Evolutionary conservation across 345 rosid species (phyloP), one percentile per base, ranked within the genome.

Genomic region (Erucastrum elatum): DNA sequence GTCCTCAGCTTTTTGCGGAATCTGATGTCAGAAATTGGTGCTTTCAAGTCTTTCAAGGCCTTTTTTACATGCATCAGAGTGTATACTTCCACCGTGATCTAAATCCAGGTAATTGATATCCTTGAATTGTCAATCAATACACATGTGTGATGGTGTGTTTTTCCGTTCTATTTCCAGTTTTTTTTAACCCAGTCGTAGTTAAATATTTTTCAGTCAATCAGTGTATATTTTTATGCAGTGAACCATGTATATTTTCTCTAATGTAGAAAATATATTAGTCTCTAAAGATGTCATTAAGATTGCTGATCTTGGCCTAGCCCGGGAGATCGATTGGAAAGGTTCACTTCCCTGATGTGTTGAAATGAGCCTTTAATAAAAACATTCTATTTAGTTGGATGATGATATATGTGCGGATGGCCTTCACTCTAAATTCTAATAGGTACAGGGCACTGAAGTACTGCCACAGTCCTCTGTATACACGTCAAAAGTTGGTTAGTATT

Each of bases 1-100:
- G 87, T 61, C 89, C 85, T 69, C 88, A 80, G 84, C 86, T 77
- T 63, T 91, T 92, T 86, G 84, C 96, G 1, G 98, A 92, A 83
- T 75, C 86, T 75, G 93, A 91, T 77, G 74, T 93, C 61, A 88
- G 93, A 83, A 93, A 91, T 82, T 91, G 97, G 98, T 95, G 91
- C 83, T 93, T 91, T 77, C 99, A 95, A 90, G 94, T 91, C 44
- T 93, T 95, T 75, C 98, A 93, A 82, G 99, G 97, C 68, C 98
- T 95, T 74, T 88, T 91, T 67, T 90, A 95, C 81, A 88, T 95
- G 92, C 97, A 95, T 78, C 94, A 89, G 77, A 88, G 84, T 61
- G 99, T 98, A 72, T 95, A 92, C 76, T 95, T 95, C 70, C 99
- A 95, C 80, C 98, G 99, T 69, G 99, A 95, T 82, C 92, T 95